Evolutionary conservation across 352 stramenopile species (phyloP).

Genomic region (Phytophthora nicotianae): DNA sequence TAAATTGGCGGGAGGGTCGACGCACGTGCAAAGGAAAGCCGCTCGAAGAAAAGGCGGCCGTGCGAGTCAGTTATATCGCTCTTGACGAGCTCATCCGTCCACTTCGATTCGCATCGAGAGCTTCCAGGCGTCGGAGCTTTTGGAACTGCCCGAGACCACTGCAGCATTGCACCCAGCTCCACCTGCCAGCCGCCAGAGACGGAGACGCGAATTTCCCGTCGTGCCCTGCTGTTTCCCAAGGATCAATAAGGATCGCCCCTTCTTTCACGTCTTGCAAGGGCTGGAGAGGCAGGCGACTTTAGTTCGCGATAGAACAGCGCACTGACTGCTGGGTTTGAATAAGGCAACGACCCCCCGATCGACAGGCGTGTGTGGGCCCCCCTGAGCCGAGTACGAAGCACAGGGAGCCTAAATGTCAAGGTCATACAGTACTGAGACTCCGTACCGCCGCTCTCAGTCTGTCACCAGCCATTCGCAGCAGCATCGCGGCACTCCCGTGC

Average conservation of each 20-base stretch:
- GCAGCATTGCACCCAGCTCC: constrained; percentile 4
- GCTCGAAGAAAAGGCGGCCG: neutral
- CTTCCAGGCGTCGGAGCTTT: constrained; percentile 5
- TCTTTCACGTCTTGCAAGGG: constrained; percentile 27
- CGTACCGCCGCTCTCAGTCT: constrained; percentile 38
- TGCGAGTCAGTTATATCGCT: constrained; percentile 26
- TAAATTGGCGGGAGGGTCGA: neutral
- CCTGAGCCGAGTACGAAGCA: neutral
- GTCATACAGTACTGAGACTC: constrained; percentile 36
- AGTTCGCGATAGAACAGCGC: constrained; percentile 32
- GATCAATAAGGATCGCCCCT: constrained; percentile 29
- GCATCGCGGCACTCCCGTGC: constrained; percentile 67
- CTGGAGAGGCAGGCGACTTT: constrained; percentile 16
- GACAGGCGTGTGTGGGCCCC: constrained; percentile 12
- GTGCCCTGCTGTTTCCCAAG: constrained; percentile 27
- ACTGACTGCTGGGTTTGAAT: constrained; percentile 28
- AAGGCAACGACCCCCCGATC: constrained; percentile 23
- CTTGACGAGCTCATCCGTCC: neutral
- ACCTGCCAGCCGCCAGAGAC: constrained; percentile 14
- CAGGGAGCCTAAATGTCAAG: constrained; percentile 32
- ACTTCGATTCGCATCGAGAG: constrained; percentile 3
- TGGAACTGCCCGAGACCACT: neutral
- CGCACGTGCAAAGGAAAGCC: constrained; percentile 3
- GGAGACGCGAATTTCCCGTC: constrained; percentile 17
- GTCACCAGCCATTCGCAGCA: constrained; percentile 44